phyloP scores from a whole-genome alignment of 2,329 filamentous ascomycete species.

The Diaporthe vexans region DNA sequence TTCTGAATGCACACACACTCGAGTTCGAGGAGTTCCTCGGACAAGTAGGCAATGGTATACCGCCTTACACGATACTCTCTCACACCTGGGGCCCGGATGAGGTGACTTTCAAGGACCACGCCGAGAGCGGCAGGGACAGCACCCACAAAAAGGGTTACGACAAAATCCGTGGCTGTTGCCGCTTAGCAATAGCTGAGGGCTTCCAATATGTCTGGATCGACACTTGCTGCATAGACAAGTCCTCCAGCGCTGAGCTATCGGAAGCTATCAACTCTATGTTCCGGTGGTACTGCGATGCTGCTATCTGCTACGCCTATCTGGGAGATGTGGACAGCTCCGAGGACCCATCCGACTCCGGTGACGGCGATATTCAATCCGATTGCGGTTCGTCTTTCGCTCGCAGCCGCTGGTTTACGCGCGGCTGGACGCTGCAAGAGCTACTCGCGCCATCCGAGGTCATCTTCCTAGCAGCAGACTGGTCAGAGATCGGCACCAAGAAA shows the following conservation, averaged over 20 bases:
- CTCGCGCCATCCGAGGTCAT: constrained; percentile 42
- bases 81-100: constrained; percentile 51
- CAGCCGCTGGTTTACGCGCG: constrained; percentile 4
- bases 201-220: constrained; percentile 54
- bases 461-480: constrained; percentile 45
- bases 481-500: constrained; percentile 43
- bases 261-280: constrained; percentile 45
- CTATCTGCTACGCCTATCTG: constrained; percentile 53
- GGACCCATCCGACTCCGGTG: neutral
- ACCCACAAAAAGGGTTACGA: constrained; percentile 41
- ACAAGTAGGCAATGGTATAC: constrained; percentile 38
- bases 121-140: neutral
- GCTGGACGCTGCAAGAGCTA: constrained; percentile 43
- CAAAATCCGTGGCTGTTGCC: constrained; percentile 47
- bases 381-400: neutral
- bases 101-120: constrained; percentile 47
- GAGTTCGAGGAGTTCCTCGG: constrained; percentile 35
- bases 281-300: constrained; percentile 52
- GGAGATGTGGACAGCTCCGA: constrained; percentile 44
- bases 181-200: constrained; percentile 46
- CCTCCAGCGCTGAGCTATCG: constrained; percentile 51
- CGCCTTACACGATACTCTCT: constrained; percentile 51
- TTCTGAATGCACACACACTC: constrained; percentile 40
- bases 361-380: neutral
- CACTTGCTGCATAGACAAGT: constrained; percentile 56